Evolutionary conservation across 129 eudicot species (phyloP).

Genomic region (Flaveria sonorensis): DNA sequence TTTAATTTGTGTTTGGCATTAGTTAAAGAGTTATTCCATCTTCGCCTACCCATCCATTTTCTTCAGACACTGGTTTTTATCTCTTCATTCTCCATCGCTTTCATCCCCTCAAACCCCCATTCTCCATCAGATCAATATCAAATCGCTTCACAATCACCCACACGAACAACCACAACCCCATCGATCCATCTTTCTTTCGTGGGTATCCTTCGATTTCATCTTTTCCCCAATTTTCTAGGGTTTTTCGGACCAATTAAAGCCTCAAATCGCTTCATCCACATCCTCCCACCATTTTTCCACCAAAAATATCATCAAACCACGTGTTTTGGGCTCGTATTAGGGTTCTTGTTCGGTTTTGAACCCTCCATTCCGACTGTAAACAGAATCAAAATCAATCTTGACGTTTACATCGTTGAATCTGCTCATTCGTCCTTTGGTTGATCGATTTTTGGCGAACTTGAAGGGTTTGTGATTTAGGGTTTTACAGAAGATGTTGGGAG

Average conservation of each 20-base stretch:
- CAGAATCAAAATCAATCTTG: not conserved
- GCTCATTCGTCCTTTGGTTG: constrained; percentile 17
- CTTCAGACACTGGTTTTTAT: constrained; percentile 41
- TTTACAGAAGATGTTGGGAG: constrained; percentile 62
- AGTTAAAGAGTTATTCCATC: constrained; percentile 44
- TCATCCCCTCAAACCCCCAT: constrained; percentile 30
- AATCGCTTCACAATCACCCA: constrained; percentile 19
- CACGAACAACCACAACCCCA: not conserved
- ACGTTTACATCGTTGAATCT: constrained; percentile 18
- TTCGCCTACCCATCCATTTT: constrained; percentile 51
- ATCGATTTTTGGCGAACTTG: constrained; percentile 8
- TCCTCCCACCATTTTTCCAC: constrained; percentile 4
- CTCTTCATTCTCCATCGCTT: constrained; percentile 40
- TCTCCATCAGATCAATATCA: constrained; percentile 23
- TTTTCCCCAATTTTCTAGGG: constrained; percentile 19
- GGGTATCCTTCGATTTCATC: constrained; percentile 6
- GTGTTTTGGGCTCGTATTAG: constrained; percentile 4
- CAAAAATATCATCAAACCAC: constrained; percentile 9
- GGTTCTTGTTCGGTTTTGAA: not conserved
- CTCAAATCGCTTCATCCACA: constrained; percentile 12
- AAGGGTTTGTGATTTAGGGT: constrained; percentile 31
- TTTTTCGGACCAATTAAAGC: constrained; percentile 26
- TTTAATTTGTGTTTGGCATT: constrained; percentile 32
- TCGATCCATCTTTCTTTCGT: constrained; percentile 9
- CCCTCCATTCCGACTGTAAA: constrained; percentile 19